Conservation (phyloP, 345 rosid genomes). For the Populus alba region DNA sequence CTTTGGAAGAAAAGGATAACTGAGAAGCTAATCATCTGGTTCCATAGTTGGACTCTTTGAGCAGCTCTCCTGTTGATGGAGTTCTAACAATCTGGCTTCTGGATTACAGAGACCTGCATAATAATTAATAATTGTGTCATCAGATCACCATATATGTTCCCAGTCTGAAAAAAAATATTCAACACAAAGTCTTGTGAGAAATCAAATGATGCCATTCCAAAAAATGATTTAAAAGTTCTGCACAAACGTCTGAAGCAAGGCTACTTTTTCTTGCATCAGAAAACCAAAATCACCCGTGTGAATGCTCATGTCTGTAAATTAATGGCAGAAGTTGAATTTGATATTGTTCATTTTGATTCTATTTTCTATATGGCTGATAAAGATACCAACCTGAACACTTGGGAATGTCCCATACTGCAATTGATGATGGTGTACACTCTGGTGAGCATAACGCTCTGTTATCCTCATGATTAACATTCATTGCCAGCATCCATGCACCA, state of each 20-base stretch:
- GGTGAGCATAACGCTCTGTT: conserved; percentile 58
- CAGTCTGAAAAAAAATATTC: background rate
- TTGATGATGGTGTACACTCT: conserved; percentile 61
- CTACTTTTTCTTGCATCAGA: background rate
- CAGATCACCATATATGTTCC: background rate
- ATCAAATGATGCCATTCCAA: background rate
- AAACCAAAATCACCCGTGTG: background rate
- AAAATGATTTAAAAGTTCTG: background rate
- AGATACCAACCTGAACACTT: conserved; percentile 78
- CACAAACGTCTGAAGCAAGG: background rate
- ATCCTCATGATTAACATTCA: conserved; percentile 91
- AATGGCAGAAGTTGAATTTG: background rate
- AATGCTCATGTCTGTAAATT: background rate
- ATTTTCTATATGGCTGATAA: background rate
- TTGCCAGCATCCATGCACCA: conserved; percentile 97
- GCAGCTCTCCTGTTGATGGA: conserved; percentile 74
- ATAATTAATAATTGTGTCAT: background rate
- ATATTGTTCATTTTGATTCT: background rate
- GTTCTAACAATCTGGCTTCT: conserved; percentile 66
- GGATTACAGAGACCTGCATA: conserved; percentile 76
- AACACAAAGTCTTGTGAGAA: background rate
- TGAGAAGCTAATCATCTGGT: conserved; percentile 46
- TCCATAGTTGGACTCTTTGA: conserved; percentile 72
- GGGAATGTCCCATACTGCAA: conserved; percentile 95
- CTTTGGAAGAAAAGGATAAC: background rate